Evolutionary conservation across 202 grass and related monocot species (phyloP), one percentile per base, ranked within the genome.

Genomic region (Setaria viridis): DNA sequence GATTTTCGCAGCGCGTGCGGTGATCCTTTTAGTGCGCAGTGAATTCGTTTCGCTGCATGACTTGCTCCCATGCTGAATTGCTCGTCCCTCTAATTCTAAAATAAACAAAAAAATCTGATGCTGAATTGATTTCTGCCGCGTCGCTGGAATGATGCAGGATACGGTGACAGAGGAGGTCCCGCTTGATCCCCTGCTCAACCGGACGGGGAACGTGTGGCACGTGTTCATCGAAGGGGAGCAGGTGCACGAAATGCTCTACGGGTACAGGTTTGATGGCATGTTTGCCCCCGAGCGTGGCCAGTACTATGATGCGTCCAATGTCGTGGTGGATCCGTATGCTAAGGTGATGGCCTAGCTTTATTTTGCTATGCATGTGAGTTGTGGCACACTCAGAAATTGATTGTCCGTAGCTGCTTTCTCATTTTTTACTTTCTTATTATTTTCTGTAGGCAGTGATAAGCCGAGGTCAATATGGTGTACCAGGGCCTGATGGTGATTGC

Each of bases 281-380:
- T 92, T 91, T 65, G 90, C 93, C 4, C 93, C 93, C 42, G 72
- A 85, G 17, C 62, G 80, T 10, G 96, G 93, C 0, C 89, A 89
- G 5, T 91, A 91, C 46, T 91, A 91, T 6, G 91, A 95, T 80
- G 72, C 49, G 69, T 88, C 88, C 35, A 90, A 54, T 13, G 20
- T 98, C 5, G 85, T 98, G 49, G 77, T 98, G 46, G 96, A 98
- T 87, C 96, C 96, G 32, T 95, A 98, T 88, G 96, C 96, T 16
- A 98, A 94, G 96, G 96, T 88, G 85, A 85, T 17, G 45, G 74
- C 20, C 49, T 59, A 72, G 30, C 32, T 88, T 81, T 16, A 16
- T 8, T 34, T 62, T 55, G 16, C 4, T 79, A 11, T 46, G 47
- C 34, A 17, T 85, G 64, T 21, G 48, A 20, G 49, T 2, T 55